Evolutionary conservation across 1,284 basidiomycete genomes (phyloP), one percentile per base, ranked within the genome.

Genomic region (Pyrrhoderma lamaoense): DNA sequence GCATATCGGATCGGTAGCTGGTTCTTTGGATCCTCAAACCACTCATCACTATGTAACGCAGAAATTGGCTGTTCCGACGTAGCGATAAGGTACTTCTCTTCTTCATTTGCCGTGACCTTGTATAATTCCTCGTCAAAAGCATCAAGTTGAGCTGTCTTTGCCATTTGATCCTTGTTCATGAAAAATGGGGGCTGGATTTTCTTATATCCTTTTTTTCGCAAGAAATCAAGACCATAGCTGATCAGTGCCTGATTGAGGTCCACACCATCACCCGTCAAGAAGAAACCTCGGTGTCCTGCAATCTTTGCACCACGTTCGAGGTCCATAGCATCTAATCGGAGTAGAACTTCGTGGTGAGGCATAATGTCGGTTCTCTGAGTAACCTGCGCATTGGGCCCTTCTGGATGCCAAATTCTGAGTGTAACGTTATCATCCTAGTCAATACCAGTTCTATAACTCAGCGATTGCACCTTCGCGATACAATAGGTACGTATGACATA

Each of bases 21-120:
- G 40, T 79, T 82, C 56, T 92, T 83, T 3, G 93, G 93, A 65
- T 80, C 81, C 64, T 98, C 94, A 67, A 99, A 94, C 88, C 94
- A 96, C 70, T 99, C 96, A 63, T 95, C 93, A 35, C 86, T 82
- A 72, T 97, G 92, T 69, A 86, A 89, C 13, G 91, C 91, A 3
- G 94, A 97, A 68, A 99, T 94, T 43, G 95, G 96, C 67, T 99
- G 95, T 70, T 99, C 96, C 31, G 93, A 96, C 45, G 95, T 99
- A 4, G 96, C 95, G 64, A 99, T 99, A 44, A 99, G 82, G 72
- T 99, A 99, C 69, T 97, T 98, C 69, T 99, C 96, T 62, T 97
- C 93, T 54, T 52, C 54, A n/a, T 34, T 36, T 8, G 39, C 46
- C 1, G 50, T 49, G 45, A 85, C 90, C 75, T 97, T 96, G 82